Conservation (phyloP, 371 early-diverging fungal genomes). For the Mortierella sp. region DNA sequence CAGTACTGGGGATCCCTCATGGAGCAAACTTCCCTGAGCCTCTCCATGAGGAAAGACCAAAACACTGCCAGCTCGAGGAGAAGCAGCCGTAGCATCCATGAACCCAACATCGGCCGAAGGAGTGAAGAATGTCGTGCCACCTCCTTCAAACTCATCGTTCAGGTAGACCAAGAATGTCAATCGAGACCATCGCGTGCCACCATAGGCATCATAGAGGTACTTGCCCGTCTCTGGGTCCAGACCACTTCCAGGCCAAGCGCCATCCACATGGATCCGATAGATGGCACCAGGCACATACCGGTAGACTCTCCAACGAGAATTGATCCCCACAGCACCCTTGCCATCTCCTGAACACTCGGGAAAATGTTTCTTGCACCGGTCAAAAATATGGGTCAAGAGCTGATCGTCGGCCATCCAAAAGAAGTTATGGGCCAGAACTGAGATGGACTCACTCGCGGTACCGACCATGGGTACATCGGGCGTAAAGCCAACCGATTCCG, state of each 20-base stretch:
- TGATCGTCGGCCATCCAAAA: slow-evolving; percentile 67
- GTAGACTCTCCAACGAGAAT: slow-evolving; percentile 65
- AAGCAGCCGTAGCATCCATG: slow-evolving; percentile 58
- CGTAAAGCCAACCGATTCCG: slow-evolving; percentile 64
- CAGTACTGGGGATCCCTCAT: slow-evolving; percentile 64
- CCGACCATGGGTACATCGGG: slow-evolving; percentile 64
- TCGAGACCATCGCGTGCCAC: slow-evolving; percentile 58
- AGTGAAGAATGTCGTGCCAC: slow-evolving; percentile 61
- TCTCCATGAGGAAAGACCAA: slow-evolving; percentile 68
- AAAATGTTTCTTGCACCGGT: slow-evolving; percentile 56
- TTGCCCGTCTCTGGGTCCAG: slow-evolving; percentile 57
- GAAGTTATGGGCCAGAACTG: slow-evolving; percentile 65
- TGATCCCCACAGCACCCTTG: slow-evolving; percentile 57
- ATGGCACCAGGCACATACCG: slow-evolving; percentile 67
- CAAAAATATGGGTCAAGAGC: slow-evolving; percentile 54
- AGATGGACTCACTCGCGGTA: slow-evolving; percentile 53
- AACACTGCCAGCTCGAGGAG: slow-evolving; percentile 62
- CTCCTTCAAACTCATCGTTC: slow-evolving; percentile 71
- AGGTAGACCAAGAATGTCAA: slow-evolving; percentile 67
- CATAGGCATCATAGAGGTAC: slow-evolving; percentile 59
- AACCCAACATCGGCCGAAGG: slow-evolving; percentile 57
- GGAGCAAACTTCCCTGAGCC: slow-evolving; percentile 60
- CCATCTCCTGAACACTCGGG: slow-evolving; percentile 53
- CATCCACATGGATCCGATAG: slow-evolving; percentile 66
- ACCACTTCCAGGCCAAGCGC: slow-evolving; percentile 67